These are phyloP conservation scores for Phytophthora agathidicida DNA, from an alignment of 352 stramenopile species.

Conservation along the genomic window DNA sequence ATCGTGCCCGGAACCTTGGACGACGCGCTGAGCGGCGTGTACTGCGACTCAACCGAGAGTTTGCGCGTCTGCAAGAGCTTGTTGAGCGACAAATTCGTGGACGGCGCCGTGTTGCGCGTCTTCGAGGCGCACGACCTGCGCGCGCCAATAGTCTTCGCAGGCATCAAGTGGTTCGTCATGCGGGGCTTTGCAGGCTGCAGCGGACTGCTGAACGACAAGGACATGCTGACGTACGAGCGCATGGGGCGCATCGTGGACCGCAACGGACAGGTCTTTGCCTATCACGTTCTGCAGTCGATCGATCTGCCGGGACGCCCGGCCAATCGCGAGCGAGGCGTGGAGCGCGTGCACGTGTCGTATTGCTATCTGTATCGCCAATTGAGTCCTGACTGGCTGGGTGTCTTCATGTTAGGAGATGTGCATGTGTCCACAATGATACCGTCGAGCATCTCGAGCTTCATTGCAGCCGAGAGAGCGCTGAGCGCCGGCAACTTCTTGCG, in stretches of 20 bases:
- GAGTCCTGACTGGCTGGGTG: conserved; percentile 54
- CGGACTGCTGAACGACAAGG: conserved; percentile 53
- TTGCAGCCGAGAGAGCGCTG: conserved; percentile 51
- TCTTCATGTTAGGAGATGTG: conserved; percentile 62
- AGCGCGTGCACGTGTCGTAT: conserved; percentile 47
- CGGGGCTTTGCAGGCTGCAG: conserved; percentile 37
- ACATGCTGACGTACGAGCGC: conserved; percentile 61
- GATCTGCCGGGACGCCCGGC: conserved; percentile 56
- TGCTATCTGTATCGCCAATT: conserved; percentile 67
- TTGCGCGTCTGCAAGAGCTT: conserved; percentile 58
- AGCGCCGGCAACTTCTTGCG: conserved; percentile 51
- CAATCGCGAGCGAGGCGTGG: conserved; percentile 37
- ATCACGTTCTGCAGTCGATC: conserved; percentile 63
- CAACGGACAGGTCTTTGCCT: conserved; percentile 54
- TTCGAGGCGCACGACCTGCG: conserved; percentile 50
- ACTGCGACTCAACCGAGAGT: conserved; percentile 60
- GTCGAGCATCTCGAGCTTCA: conserved; percentile 26
- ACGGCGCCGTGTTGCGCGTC: conserved; percentile 58
- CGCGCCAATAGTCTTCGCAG: conserved; percentile 59
- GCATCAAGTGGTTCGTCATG: conserved; percentile 67
- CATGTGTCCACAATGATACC: conserved; percentile 32
- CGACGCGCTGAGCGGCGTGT: conserved; percentile 55
- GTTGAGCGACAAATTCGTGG: conserved; percentile 55
- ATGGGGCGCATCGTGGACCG: conserved; percentile 66
- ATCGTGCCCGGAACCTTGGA: conserved; percentile 57